Conservation (phyloP, 306 rosid species). For the Castanea crenata region DNA sequence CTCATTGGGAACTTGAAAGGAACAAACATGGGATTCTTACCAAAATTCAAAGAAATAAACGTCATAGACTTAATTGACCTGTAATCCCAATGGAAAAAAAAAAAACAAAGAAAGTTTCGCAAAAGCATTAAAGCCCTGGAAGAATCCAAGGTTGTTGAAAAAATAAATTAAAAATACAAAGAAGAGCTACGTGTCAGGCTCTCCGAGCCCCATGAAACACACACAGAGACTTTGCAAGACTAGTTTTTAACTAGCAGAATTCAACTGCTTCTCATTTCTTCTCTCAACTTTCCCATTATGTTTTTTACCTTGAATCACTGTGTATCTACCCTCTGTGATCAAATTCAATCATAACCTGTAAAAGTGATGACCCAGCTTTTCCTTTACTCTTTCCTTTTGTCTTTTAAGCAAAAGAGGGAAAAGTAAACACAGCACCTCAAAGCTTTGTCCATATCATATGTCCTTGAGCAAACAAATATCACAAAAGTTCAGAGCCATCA, state of each 20-base stretch:
- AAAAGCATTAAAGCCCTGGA: too few species aligned
- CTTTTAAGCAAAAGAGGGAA: neutral
- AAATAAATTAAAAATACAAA: too few species aligned
- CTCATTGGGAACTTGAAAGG: neutral
- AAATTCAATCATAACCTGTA: slow-evolving; percentile 22
- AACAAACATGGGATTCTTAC: neutral
- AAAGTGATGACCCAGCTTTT: slow-evolving; percentile 7
- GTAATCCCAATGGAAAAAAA: too few species aligned
- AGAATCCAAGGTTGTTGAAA: too few species aligned
- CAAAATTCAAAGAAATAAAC: too few species aligned
- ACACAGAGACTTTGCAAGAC: too few species aligned
- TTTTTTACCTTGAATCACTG: slow-evolving; percentile 20
- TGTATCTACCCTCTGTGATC: slow-evolving; percentile 18
- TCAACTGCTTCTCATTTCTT: neutral
- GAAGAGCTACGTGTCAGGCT: too few species aligned
- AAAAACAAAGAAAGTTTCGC: too few species aligned
- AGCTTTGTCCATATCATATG: neutral
- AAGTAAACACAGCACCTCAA: neutral
- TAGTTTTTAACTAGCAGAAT: too few species aligned
- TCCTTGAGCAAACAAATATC: slow-evolving; percentile 12
- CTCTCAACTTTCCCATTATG: neutral
- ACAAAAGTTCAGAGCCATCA: neutral
- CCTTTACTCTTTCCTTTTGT: neutral
- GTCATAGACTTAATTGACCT: too few species aligned
- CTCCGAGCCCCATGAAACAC: too few species aligned